These are phyloP conservation scores for Puccinia novopanici DNA, from an alignment of 1,284 basidiomycete species.

Conservation along the genomic window DNA sequence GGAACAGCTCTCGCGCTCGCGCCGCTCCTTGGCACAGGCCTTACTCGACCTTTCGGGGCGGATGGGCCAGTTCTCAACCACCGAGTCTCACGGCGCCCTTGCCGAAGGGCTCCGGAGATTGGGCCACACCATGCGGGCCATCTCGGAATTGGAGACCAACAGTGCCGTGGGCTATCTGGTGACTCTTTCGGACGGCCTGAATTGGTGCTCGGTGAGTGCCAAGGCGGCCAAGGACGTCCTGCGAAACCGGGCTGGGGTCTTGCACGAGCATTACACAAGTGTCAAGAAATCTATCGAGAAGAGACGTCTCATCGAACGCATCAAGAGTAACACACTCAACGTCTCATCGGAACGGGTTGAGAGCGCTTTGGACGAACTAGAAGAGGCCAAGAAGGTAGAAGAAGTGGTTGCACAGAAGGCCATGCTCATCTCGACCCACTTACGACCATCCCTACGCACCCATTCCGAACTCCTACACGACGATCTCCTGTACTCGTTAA, in stretches of 20 bases:
- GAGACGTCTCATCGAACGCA: conserved; percentile 79
- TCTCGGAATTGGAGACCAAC: conserved; percentile 39
- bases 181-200: conserved; percentile 83
- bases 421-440: conserved; percentile 83
- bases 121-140: conserved; percentile 68
- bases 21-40: conserved; percentile 50
- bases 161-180: conserved; percentile 75
- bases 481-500: conserved; percentile 79
- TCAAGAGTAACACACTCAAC: conserved; percentile 77
- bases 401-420: conserved; percentile 75
- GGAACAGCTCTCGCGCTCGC: conserved; percentile 75
- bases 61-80: conserved; percentile 79
- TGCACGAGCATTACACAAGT: conserved; percentile 87
- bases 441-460: conserved; percentile 76
- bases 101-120: conserved; percentile 78
- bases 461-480: conserved; percentile 83
- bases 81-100: conserved; percentile 77
- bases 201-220: conserved; percentile 92
- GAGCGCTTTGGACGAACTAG: conserved; percentile 87
- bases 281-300: conserved; percentile 89
- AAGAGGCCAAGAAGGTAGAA: conserved; percentile 89
- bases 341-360: conserved; percentile 84
- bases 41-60: conserved; percentile 65
- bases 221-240: conserved; percentile 72
- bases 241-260: conserved; percentile 62